Base-by-base conservation (phyloP, 2,329 filamentous ascomycete genomes). In the Fusarium veterinarium region DNA sequence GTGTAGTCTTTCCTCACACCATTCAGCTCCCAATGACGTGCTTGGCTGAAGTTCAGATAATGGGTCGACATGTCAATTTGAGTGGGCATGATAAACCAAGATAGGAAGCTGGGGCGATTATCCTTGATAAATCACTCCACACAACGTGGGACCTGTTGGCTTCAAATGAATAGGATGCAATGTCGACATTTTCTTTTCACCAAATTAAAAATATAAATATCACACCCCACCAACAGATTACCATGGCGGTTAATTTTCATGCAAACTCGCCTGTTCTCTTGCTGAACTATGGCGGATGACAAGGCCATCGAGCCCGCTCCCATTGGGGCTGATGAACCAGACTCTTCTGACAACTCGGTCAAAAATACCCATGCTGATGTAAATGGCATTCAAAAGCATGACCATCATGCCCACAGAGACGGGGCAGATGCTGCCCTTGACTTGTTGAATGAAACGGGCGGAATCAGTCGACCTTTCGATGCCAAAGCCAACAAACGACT, bases 381-480 rank as follows among this genome's bases (percentile, higher is more conserved):
- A 51, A 37, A 25, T 5, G 25, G 31, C 17, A 12, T 51, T 1
- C 1, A 25, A 38, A 48, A 30, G 12, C 42, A 28, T 37, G 25
- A 25, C 1, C 8, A 51, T 38, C 33, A 51, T 58, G 33, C 16
- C n/a, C 49, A 53, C 49, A 58, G 51, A 10, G 38, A 45, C 4
- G 68, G 65, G 3, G 72, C 64, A 17, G 72, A 75, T 33, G 64
- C 68, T 14, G 72, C 72, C 25, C 71, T 74, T 8, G 61, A 74
- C 19, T n/a, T 74, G 6, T 28, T 74, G 6, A 67, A 55, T 1
- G 71, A 74, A 42, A 74, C 72, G 2, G 68, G 64, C 0, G 61
- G 64, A 3, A 20, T 75, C 4, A 55, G 44, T 12, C 60, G 60
- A 31, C 68, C 71, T 8, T 42, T 67, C 14, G 65, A 74, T 20